Conservation (phyloP, 1,139 yeast species). For the Candida smagusa region DNA sequence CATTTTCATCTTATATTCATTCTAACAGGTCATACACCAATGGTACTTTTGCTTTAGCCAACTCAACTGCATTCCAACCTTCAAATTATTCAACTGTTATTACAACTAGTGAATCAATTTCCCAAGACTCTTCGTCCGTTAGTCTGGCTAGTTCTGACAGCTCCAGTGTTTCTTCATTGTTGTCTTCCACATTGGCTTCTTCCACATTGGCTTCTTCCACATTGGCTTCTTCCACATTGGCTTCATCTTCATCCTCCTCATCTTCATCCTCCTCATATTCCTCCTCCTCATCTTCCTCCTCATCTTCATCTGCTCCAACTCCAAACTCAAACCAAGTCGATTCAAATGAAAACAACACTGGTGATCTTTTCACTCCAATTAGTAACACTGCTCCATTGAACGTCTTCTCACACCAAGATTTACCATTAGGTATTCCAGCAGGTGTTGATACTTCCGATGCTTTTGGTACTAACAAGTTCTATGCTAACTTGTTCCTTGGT, state of each 20-base stretch:
- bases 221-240: neutral
- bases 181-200: neutral
- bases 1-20: neutral
- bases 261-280: neutral
- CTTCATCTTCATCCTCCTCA: constrained; percentile 3
- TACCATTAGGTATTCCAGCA: constrained; percentile 51
- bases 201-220: neutral
- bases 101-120: constrained; percentile 1
- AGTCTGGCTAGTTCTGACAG: neutral
- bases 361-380: constrained; percentile 45
- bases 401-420: constrained; percentile 44
- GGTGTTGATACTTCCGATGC: constrained; percentile 49
- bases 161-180: neutral
- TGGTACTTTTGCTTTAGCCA: neutral
- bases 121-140: constrained; percentile 2
- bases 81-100: neutral
- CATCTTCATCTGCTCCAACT: constrained; percentile 2
- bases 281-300: constrained; percentile 1
- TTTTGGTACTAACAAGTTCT: constrained; percentile 79
- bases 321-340: constrained; percentile 4
- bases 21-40: no score
- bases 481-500: constrained; percentile 71
- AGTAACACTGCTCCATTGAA: constrained; percentile 47
- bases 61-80: neutral
- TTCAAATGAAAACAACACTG: constrained; percentile 9